Base-by-base conservation (phyloP, 2,329 filamentous ascomycete genomes). In the Fusarium temperatum region DNA sequence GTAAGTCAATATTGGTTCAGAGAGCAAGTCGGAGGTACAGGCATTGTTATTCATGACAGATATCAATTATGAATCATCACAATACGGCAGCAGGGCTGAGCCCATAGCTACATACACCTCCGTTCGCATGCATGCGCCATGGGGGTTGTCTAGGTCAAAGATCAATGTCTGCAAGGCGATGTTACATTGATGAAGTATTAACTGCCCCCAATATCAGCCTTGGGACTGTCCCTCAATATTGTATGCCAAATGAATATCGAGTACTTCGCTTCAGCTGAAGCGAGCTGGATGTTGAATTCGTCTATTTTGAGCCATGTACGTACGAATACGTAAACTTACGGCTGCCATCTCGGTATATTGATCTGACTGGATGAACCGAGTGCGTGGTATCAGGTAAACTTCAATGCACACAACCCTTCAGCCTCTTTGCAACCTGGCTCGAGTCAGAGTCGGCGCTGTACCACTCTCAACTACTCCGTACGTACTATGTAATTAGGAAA, bases 391-490 rank as follows among this genome's bases (percentile, higher is more conserved):
- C 18, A 38, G 18, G n/a, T 20, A 14, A 20, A 15, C 30, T 24
- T 20, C 22, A 51, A 20, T 35, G 17, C 22, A 35, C 17, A 20
- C 17, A 44, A 24, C 35, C 20, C 32, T 38, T n/a, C 20, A 44
- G 28, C 26, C 35, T 36, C 26, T 18, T 35, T 28, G 13, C 14
- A 42, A 54, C 66, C 53, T 65, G 58, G n/a, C 26, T 47, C 26
- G 32, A 53, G 50, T 36, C 41, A n/a, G 38, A 35, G 58, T 67
- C 67, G 42, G 66, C 57, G 62, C 54, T 60, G 57, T 50, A 44
- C 36, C 24, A 41, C 26, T 61, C 38, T 28, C 30, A 18, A 35
- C 48, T 24, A 35, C 14, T 8, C 32, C 32, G 32, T 35, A 35
- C 32, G 32, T 35, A 32, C 30, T 35, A 20, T 24, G 22, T 18